phyloP scores from a whole-genome alignment of 2,329 filamentous ascomycete species.

The Neopestalotiopsis rosae region DNA sequence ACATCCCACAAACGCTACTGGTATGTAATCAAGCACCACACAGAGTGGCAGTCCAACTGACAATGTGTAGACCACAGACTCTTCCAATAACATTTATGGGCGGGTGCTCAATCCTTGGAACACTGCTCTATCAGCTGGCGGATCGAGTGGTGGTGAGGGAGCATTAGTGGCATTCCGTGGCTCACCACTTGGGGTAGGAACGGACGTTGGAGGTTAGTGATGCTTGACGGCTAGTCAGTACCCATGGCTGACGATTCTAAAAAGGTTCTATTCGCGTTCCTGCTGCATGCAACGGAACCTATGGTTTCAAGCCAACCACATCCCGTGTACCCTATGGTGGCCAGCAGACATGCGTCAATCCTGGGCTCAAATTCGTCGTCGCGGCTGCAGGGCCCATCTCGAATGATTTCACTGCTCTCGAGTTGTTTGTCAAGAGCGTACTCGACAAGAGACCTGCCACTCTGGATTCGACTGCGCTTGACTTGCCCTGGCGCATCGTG shows the following conservation, averaged over 20 bases:
- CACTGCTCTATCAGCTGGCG: slow-evolving; percentile 37
- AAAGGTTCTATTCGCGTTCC: slow-evolving; percentile 37
- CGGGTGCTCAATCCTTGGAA: slow-evolving; percentile 46
- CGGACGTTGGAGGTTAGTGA: slow-evolving; percentile 24
- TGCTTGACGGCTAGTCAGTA: neutral
- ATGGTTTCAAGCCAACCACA: slow-evolving; percentile 36
- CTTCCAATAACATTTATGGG: slow-evolving; percentile 47
- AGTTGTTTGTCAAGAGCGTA: slow-evolving; percentile 46
- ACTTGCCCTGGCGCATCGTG: slow-evolving; percentile 49
- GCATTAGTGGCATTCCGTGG: slow-evolving; percentile 27
- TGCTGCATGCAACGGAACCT: slow-evolving; percentile 34
- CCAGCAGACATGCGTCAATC: neutral
- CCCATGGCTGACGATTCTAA: neutral
- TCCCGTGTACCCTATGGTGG: slow-evolving; percentile 9
- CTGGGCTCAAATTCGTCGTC: slow-evolving; percentile 17
- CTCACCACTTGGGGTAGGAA: slow-evolving; percentile 25
- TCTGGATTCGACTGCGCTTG: slow-evolving; percentile 46
- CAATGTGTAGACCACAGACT: slow-evolving; percentile 33
- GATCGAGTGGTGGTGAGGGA: slow-evolving; percentile 40
- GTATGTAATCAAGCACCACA: neutral
- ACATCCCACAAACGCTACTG: slow-evolving; percentile 60
- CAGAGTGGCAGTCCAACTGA: neutral
- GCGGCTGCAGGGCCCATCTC: slow-evolving; percentile 49
- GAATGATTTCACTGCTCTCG: slow-evolving; percentile 43
- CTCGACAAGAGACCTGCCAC: slow-evolving; percentile 47